A percentile compares a stretch with the other conserved stretches of the same genome.
Conservation (phyloP, 2,329 filamentous ascomycete genomes). For the Sclerotinia trifoliorum region DNA sequence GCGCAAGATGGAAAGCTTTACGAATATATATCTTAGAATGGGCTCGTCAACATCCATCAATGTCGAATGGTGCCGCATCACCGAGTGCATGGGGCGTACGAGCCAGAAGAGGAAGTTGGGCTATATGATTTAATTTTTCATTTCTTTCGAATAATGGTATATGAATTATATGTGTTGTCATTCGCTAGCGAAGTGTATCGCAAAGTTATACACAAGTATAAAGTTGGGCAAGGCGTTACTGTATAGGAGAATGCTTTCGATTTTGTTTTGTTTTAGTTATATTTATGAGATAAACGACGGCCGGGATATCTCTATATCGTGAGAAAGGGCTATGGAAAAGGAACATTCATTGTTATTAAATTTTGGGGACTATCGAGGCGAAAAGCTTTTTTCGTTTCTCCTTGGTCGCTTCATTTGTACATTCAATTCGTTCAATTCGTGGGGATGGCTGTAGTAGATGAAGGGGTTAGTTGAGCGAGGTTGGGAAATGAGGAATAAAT, state of each 20-base stretch:
- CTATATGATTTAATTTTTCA: slow-evolving; percentile 52
- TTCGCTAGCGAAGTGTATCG: neutral
- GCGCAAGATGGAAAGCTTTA: slow-evolving; percentile 80
- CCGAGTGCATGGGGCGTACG: slow-evolving; percentile 66
- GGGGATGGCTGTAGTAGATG: neutral
- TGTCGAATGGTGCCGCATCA: slow-evolving; percentile 54
- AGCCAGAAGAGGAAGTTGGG: slow-evolving; percentile 70
- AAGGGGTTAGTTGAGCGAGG: neutral
- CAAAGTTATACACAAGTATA: neutral
- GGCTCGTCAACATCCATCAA: slow-evolving; percentile 80
- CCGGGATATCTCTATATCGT: neutral
- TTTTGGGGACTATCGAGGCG: neutral
- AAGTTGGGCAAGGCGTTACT: slow-evolving; percentile 1
- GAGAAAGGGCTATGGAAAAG: neutral
- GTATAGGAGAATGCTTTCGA: neutral
- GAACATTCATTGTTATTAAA: slow-evolving; percentile 6
- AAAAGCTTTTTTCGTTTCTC: neutral
- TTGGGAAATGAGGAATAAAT: no score
- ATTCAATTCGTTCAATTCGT: neutral
- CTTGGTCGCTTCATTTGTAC: neutral
- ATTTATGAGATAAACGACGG: slow-evolving; percentile 2
- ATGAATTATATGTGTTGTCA: neutral
- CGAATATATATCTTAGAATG: slow-evolving; percentile 83
- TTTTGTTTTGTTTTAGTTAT: neutral
- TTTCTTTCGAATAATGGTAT: neutral